Evolutionary conservation across 2,329 filamentous ascomycete genomes (phyloP), one percentile per base, ranked within the genome.

Genomic region (Hypoxylon sp.): DNA sequence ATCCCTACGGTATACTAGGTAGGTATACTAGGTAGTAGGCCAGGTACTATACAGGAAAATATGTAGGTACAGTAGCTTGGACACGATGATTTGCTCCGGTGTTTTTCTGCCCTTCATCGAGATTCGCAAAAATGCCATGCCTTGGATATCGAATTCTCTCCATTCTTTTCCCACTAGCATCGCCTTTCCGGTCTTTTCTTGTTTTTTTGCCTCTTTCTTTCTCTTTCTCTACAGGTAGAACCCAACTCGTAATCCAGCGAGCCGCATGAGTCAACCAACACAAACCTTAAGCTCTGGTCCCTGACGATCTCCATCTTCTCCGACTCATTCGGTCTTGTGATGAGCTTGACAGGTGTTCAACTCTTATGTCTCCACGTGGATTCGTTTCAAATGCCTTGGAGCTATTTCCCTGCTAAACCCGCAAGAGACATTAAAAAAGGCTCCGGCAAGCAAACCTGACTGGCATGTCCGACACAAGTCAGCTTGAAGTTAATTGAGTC

Each of bases 221-320:
- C 5, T 17, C 9, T 8, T 35, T 35, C n/a, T 9, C 15, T 18
- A 17, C 27, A 24, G 15, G 3, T 21, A 23, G 40, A 26, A 9
- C 40, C 26, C 10, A 42, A 23, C 21, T n/a, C n/a, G n/a, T 24
- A 47, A 35, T 47, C 15, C n/a, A n/a, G n/a, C n/a, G n/a, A n/a
- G n/a, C 24, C 7, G 18, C 26, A 27, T 23, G 50, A 58, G 46
- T 54, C 45, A 47, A 42, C 38, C 38, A 29, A 10, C n/a, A n/a
- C n/a, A n/a, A n/a, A n/a, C n/a, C n/a, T n/a, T 27, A 21, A 38
- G 26, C 4, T 27, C 27, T 33, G 15, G 57, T 60, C 20, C 57
- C 57, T 60, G 57, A 48, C 57, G 51, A 60, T 60, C 57, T 46
- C 31, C 23, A 46, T 47, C 24, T 58, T 35, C 33, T 48, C 49